Base-by-base conservation (phyloP, 192 early-diverging fungal species). In the Coemansia sp. region DNA sequence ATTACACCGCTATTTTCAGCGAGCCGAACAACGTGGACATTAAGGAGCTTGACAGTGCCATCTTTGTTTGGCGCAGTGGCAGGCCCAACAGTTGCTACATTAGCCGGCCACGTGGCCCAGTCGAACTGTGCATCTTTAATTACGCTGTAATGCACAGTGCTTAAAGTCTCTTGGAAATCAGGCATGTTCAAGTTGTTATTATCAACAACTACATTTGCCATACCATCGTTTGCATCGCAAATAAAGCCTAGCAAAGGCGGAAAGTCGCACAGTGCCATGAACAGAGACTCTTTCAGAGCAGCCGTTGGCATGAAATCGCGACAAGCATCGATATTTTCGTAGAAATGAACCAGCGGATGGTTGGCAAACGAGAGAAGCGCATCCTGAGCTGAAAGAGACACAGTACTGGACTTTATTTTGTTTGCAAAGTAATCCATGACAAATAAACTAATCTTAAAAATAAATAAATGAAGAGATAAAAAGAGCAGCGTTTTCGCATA, bases 341-440 rank as follows among this genome's bases (percentile, higher is more conserved):
- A 80, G 31, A 80, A 80, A 56, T 73, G 67, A 3, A 80, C 66
- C 2, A 71, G 50, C 5, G 77, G 77, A 46, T 73, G 72, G 68
- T 80, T 80, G 20, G 54, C 58, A 31, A 71, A 51, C 24, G 64
- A 74, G 8, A 71, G 54, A 42, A 77, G 47, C 4, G 65, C 66
- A 46, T 77, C 74, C 23, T 65, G 66, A 5, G 68, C 61, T 4
- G 74, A 67, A 4, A 76, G 74, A 4, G 42, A 40, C n/a, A 51
- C 11, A 17, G 28, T 50, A 3, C 37, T 28, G 14, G 28, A n/a
- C 28, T 14, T 56, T 14, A 34, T 34, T 42, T 42, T 42, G 28
- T 36, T 10, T n/a, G 28, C 28, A 12, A 56, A 17, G 18, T 17
- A 42, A 15, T 28, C 40, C 50, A 52, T 52, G 12, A 0, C 20